A percentile compares a stretch with the other conserved stretches of the same genome.
Conservation (phyloP, 2,329 filamentous ascomycete genomes). For the Fusarium tricinctum region DNA sequence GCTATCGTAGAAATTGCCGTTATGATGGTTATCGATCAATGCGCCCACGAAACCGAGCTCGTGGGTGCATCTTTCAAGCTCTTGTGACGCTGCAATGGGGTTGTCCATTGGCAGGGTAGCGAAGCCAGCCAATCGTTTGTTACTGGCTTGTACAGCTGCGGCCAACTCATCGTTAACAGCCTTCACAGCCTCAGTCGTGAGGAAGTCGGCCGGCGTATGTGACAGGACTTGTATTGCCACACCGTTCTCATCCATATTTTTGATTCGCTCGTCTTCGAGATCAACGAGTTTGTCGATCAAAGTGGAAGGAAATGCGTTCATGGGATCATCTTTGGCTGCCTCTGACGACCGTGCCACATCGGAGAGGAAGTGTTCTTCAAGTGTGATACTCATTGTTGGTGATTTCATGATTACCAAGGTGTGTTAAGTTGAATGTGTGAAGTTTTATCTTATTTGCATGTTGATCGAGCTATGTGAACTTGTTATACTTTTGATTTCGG, state of each 20-base stretch:
- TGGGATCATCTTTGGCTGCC: background rate
- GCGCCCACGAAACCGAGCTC: background rate
- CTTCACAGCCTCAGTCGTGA: background rate
- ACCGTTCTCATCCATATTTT: background rate
- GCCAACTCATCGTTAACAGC: background rate
- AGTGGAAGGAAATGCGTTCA: background rate
- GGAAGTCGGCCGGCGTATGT: background rate
- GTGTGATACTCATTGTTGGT: background rate
- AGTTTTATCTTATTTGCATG: too few species aligned
- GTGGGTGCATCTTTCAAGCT: background rate
- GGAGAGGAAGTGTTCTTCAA: background rate
- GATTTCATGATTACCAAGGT: fast-evolving
- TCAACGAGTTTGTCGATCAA: background rate
- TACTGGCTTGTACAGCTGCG: background rate
- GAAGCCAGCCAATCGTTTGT: background rate
- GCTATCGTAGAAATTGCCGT: background rate
- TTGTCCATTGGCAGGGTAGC: background rate
- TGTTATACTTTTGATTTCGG: too few species aligned
- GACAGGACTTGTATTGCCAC: background rate
- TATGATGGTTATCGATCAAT: background rate
- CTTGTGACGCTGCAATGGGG: background rate
- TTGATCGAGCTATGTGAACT: too few species aligned
- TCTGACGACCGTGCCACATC: background rate
- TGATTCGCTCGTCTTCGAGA: background rate
- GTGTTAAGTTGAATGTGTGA: too few species aligned